phyloP scores from a whole-genome alignment of 2,329 filamentous ascomycete species.

The Arthrobotrys pseudoclavata region DNA sequence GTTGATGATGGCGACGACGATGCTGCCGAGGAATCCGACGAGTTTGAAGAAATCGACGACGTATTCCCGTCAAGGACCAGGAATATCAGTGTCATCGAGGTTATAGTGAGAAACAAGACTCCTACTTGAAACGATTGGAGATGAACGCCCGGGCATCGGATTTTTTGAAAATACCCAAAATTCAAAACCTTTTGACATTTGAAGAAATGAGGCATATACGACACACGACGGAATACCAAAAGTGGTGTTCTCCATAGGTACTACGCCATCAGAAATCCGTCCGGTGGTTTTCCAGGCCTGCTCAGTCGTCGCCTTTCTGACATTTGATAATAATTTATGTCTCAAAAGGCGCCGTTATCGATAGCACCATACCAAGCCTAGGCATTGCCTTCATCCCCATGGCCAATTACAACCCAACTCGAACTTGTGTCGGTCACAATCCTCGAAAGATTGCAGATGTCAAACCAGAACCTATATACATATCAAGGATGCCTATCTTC shows the following conservation, averaged over 20 bases:
- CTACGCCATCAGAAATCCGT: background rate
- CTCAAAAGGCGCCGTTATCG: slow-evolving; percentile 6
- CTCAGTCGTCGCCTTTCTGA: slow-evolving; percentile 4
- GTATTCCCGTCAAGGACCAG: slow-evolving; percentile 51
- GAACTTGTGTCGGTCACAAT: background rate
- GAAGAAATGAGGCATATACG: slow-evolving; percentile 20
- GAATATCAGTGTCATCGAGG: slow-evolving; percentile 56
- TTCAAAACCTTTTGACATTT: slow-evolving; percentile 5
- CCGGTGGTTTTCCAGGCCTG: background rate
- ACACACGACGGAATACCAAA: slow-evolving; percentile 9
- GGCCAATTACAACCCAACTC: background rate
- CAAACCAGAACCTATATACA: slow-evolving; percentile 26
- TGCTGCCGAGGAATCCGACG: slow-evolving; percentile 41
- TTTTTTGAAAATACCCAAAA: background rate
- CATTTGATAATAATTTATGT: background rate
- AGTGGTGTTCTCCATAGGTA: background rate
- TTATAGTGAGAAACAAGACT: slow-evolving; percentile 50
- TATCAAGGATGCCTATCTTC: slow-evolving; percentile 30
- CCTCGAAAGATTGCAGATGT: background rate
- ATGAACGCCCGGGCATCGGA: background rate
- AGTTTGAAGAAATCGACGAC: slow-evolving; percentile 56
- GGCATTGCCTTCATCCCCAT: background rate
- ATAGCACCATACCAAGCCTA: slow-evolving; percentile 20
- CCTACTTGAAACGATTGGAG: slow-evolving; percentile 25
- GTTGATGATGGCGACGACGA: slow-evolving; percentile 35